A percentile compares a stretch with the other conserved stretches of the same genome.
Conservation (phyloP, 345 rosid genomes). For the Gossypium longicalyx region DNA sequence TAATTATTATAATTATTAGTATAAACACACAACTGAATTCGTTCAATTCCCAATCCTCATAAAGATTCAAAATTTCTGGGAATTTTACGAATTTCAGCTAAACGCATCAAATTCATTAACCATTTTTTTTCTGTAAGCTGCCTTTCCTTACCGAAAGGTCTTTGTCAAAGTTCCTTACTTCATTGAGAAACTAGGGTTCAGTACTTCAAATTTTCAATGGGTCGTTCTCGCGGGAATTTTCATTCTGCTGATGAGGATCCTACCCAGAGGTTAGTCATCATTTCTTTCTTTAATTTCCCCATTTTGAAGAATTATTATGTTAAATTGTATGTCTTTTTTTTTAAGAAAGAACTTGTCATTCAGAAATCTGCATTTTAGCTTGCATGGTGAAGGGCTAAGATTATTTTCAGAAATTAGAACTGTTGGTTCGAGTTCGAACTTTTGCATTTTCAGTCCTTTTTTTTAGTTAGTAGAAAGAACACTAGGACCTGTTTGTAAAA, state of each 20-base stretch:
- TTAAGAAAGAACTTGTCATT: not conserved
- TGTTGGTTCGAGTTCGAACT: not conserved
- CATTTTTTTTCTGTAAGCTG: not conserved
- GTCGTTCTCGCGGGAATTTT: slow-evolving; percentile 95
- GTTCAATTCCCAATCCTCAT: slow-evolving; percentile 3
- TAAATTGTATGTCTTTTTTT: not conserved
- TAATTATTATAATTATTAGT: not conserved
- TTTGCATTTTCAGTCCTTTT: not conserved
- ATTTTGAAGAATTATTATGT: not conserved
- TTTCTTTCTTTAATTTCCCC: not conserved
- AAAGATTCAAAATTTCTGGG: not conserved
- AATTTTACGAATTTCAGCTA: slow-evolving; percentile 5
- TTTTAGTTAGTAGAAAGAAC: not conserved
- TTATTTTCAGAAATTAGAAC: not conserved
- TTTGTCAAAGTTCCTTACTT: not conserved
- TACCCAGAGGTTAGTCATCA: slow-evolving; percentile 60
- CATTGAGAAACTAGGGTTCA: slow-evolving; percentile 19
- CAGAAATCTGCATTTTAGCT: slow-evolving; percentile 3
- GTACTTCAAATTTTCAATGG: slow-evolving; percentile 41
- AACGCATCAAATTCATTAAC: not conserved
- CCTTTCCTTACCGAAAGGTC: not conserved
- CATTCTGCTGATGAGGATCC: slow-evolving; percentile 89
- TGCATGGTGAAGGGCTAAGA: slow-evolving; percentile 1
- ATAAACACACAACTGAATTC: not conserved
- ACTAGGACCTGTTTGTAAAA: not conserved